Conservation (phyloP, 2,329 filamentous ascomycete genomes). For the Trichoderma sp. region DNA sequence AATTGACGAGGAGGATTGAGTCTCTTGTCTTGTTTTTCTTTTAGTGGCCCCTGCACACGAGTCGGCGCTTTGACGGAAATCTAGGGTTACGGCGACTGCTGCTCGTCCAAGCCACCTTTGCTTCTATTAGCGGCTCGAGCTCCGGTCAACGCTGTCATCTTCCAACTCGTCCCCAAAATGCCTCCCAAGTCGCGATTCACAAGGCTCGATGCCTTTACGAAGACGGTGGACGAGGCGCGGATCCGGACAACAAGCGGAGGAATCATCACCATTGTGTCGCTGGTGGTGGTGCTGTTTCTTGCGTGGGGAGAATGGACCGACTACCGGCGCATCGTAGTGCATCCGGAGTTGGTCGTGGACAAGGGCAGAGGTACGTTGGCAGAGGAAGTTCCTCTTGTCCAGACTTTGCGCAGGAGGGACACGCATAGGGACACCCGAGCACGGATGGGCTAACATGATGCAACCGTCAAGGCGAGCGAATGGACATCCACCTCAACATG, state of each 20-base stretch:
- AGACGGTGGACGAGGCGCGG: constrained; percentile 97
- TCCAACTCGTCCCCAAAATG: constrained; percentile 55
- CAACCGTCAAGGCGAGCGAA: constrained; percentile 74
- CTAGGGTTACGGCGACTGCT: background rate
- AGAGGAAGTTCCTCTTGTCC: too few relatives aligned
- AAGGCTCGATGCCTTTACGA: constrained; percentile 96
- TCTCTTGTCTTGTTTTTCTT: constrained; percentile 14
- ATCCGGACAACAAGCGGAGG: constrained; percentile 94
- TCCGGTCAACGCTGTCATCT: background rate
- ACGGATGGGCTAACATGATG: background rate
- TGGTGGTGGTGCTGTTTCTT: constrained; percentile 85
- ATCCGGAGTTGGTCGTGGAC: constrained; percentile 93
- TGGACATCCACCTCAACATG: constrained; percentile 98
- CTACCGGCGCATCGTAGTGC: constrained; percentile 81
- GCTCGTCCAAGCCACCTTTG: background rate
- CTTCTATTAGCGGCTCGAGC: background rate
- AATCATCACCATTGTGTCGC: constrained; percentile 87
- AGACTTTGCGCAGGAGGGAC: background rate
- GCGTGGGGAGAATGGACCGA: constrained; percentile 96
- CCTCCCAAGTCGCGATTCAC: constrained; percentile 91
- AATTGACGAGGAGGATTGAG: constrained; percentile 22
- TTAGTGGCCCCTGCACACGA: constrained; percentile 12
- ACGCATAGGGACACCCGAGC: background rate
- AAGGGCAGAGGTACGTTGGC: constrained; percentile 78
- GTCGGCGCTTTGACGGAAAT: constrained; percentile 12